These are phyloP conservation scores for Acidiella bohemica DNA, from an alignment of 495 filamentous ascomycete species.

Conservation along the genomic window DNA sequence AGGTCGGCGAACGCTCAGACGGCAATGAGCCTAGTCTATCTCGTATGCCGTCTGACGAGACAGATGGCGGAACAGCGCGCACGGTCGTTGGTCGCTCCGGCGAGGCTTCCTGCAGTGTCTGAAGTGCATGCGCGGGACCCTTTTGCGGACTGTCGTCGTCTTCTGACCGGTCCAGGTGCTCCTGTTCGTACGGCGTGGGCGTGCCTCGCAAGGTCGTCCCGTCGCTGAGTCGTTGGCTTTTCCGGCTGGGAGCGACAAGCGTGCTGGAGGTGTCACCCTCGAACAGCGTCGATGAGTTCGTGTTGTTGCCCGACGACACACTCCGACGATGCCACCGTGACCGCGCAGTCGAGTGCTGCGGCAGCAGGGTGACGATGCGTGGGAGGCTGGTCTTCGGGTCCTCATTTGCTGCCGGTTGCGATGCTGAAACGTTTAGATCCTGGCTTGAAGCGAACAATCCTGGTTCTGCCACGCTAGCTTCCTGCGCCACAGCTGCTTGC, in stretches of 20 bases:
- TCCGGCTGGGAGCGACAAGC: neutral
- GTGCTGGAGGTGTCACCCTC: constrained; percentile 4
- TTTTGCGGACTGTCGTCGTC: constrained; percentile 1
- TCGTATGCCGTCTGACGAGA: neutral
- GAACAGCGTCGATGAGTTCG: constrained; percentile 13
- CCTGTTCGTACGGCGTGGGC: constrained; percentile 10
- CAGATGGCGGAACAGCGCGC: constrained; percentile 8
- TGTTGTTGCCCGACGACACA: constrained; percentile 11
- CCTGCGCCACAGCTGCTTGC: constrained; percentile 5
- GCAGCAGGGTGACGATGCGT: constrained; percentile 8
- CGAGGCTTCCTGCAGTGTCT: constrained; percentile 16
- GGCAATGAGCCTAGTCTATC: constrained; percentile 2
- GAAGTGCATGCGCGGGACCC: constrained; percentile 8
- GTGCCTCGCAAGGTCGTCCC: constrained; percentile 19
- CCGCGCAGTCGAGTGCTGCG: constrained; percentile 3
- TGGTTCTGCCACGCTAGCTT: constrained; percentile 11
- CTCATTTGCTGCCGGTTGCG: constrained; percentile 8
- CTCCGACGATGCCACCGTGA: constrained; percentile 17
- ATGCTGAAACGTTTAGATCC: constrained; percentile 14
- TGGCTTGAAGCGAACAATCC: constrained; percentile 3
- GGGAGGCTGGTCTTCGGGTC: constrained; percentile 4
- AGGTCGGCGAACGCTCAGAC: constrained; percentile 7
- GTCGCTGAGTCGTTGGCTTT: constrained; percentile 11
- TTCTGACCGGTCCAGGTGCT: constrained; percentile 7
- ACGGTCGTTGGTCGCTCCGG: constrained; percentile 13